These are phyloP conservation scores for Colletotrichum chlorophyti DNA, from an alignment of 2,329 filamentous ascomycete genomes.

Conservation along the genomic window DNA sequence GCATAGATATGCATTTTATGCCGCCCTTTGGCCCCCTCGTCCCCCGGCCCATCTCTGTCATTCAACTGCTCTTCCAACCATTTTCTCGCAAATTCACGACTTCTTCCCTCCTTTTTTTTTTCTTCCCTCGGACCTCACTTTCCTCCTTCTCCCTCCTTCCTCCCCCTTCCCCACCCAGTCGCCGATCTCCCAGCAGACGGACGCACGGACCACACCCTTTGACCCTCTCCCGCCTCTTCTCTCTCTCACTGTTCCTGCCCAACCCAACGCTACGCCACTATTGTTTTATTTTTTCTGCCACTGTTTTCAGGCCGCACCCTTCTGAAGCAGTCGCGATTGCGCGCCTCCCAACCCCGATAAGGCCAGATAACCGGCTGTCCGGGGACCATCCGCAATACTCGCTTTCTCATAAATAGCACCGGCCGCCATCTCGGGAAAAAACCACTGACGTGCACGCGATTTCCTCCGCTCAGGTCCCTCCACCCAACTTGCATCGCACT, in stretches of 20 bases:
- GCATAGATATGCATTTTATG: constrained; percentile 31
- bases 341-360: constrained; percentile 42
- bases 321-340: constrained; percentile 23
- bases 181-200: constrained; percentile 24
- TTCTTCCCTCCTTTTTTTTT: constrained; percentile 33
- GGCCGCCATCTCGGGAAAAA: constrained; percentile 50
- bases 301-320: constrained; percentile 24
- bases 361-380: constrained; percentile 43
- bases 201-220: constrained; percentile 29
- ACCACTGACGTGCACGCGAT: constrained; percentile 54
- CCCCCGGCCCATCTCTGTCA: background rate
- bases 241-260: constrained; percentile 31
- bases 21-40: background rate
- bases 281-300: constrained; percentile 44
- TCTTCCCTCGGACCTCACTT: constrained; percentile 10
- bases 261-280: constrained; percentile 38
- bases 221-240: constrained; percentile 29
- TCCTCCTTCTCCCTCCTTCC: constrained; percentile 1
- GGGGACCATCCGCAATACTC: constrained; percentile 38
- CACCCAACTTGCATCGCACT: constrained; percentile 18
- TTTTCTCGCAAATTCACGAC: constrained; percentile 35
- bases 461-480: constrained; percentile 47
- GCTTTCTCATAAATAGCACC: constrained; percentile 54
- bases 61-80: constrained; percentile 29
- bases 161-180: constrained; percentile 19